Conservation (phyloP, 768 basidiomycete genomes). For the Trametes elegans region DNA sequence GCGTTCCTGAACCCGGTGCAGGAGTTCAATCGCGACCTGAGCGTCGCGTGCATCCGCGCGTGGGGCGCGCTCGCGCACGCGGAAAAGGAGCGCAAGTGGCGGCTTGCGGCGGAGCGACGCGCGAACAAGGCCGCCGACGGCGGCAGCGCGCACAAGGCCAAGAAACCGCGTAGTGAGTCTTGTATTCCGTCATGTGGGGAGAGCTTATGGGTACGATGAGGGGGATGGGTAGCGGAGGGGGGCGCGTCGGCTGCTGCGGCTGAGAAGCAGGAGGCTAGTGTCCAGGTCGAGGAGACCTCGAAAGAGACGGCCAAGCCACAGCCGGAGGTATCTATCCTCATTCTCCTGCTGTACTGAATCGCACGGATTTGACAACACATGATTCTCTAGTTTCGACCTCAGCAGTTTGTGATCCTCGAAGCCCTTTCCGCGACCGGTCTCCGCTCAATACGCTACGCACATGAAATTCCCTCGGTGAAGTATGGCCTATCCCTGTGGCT, state of each 20-base stretch:
- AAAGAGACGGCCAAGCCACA: neutral
- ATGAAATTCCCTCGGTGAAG: constrained; percentile 92
- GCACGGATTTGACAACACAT: neutral
- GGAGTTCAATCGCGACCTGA: constrained; percentile 95
- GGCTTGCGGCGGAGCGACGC: constrained; percentile 48
- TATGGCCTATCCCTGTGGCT: constrained; percentile 34
- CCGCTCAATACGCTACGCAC: constrained; percentile 94
- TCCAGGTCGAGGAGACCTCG: neutral
- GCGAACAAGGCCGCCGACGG: constrained; percentile 28
- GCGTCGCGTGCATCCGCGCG: constrained; percentile 83
- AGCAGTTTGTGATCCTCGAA: constrained; percentile 81
- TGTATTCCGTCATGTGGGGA: neutral
- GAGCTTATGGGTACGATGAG: constrained; percentile 11
- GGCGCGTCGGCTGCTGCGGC: neutral
- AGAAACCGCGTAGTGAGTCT: constrained; percentile 45
- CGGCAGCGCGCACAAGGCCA: constrained; percentile 33
- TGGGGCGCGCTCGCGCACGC: constrained; percentile 79
- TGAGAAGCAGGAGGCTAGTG: neutral
- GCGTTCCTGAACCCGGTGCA: constrained; percentile 98
- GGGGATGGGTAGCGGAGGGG: constrained; percentile 2
- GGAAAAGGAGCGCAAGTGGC: constrained; percentile 63
- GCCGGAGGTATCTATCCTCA: constrained; percentile 16
- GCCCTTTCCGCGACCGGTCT: constrained; percentile 95
- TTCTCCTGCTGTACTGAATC: too few relatives aligned
- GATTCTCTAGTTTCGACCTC: constrained; percentile 46